Evolutionary conservation across 345 rosid genomes (phyloP).

Genomic region (Sisymbrium irio): DNA sequence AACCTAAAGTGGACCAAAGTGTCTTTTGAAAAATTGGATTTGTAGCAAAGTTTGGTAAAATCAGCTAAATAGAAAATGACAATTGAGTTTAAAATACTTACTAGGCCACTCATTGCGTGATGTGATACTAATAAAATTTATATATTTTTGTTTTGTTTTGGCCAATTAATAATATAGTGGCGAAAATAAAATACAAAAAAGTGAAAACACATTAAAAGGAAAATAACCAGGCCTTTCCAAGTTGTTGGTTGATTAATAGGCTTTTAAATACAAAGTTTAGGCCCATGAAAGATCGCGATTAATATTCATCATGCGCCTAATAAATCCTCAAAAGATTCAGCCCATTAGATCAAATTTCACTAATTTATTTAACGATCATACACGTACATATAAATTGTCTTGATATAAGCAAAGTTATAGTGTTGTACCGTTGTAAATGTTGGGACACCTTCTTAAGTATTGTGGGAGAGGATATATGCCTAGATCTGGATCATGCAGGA

Average conservation of each 20-base stretch:
- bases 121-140: background rate
- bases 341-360: too few species aligned
- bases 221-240: background rate
- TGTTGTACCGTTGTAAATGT: background rate
- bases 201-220: background rate
- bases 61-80: slow-evolving; percentile 25
- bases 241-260: background rate
- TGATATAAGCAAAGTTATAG: too few species aligned
- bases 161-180: background rate
- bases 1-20: slow-evolving; percentile 24
- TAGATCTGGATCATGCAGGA: background rate
- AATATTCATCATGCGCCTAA: too few species aligned
- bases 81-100: background rate
- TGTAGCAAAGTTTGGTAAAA: slow-evolving; percentile 24
- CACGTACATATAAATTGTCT: too few species aligned
- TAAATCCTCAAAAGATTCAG: too few species aligned
- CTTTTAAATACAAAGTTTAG: background rate
- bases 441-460: background rate
- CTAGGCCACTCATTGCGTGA: background rate
- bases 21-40: slow-evolving; percentile 2
- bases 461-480: background rate
- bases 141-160: background rate
- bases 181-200: background rate
- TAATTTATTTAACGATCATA: too few species aligned
- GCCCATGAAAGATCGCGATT: background rate